A percentile compares a stretch with the other conserved stretches of the same genome.
phyloP scores from a whole-genome alignment of 805 yeast genomes.

The Wickerhamiella slavikovae region DNA sequence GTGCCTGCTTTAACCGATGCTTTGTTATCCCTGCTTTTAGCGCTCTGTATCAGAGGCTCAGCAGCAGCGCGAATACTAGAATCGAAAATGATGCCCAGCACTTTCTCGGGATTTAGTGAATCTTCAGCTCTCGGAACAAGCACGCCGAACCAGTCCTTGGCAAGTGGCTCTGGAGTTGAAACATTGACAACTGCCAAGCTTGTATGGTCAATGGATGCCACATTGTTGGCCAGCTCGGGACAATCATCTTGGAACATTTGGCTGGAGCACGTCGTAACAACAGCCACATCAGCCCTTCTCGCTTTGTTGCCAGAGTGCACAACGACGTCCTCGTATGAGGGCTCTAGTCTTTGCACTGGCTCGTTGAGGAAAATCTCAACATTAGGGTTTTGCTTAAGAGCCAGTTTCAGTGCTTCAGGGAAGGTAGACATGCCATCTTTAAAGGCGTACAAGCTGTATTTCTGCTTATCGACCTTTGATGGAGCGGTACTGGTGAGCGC shows the following conservation, averaged over 20 bases:
- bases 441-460: constrained; percentile 11
- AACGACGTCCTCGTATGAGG: neutral
- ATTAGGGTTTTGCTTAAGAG: constrained; percentile 6
- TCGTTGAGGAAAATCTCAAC: constrained; percentile 10
- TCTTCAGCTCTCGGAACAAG: constrained; percentile 44
- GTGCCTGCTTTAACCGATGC: constrained; percentile 5
- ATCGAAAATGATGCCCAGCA: constrained; percentile 80
- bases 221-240: constrained; percentile 6
- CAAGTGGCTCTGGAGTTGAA: constrained; percentile 27
- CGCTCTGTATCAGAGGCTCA: constrained; percentile 17
- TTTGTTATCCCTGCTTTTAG: too few relatives aligned
- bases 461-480: constrained; percentile 1
- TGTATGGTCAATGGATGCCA: constrained; percentile 24
- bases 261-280: constrained; percentile 8
- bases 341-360: constrained; percentile 2
- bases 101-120: constrained; percentile 27
- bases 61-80: constrained; percentile 55
- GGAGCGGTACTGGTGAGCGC: constrained; percentile 8
- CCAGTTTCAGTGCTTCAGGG: constrained; percentile 11
- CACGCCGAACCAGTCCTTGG: constrained; percentile 61
- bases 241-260: too few relatives aligned
- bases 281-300: constrained; percentile 7
- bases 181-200: constrained; percentile 53
- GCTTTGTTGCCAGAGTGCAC: neutral
- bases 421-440: constrained; percentile 14